These are phyloP conservation scores for Ophiostoma pallidulum DNA, from an alignment of 2,329 filamentous ascomycete species.

Conservation along the genomic window DNA sequence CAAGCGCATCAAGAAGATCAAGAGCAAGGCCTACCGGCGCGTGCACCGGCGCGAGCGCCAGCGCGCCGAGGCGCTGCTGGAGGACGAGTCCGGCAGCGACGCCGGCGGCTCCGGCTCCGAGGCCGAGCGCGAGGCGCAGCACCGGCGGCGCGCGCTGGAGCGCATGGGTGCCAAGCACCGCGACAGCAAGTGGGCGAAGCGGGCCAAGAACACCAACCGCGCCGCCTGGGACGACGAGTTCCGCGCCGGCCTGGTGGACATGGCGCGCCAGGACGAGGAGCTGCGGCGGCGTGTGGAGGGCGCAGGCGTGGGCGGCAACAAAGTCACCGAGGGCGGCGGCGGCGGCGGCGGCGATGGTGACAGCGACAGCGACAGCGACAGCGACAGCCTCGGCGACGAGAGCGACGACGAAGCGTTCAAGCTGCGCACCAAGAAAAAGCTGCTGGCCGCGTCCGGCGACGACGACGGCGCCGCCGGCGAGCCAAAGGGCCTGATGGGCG, in stretches of 20 bases:
- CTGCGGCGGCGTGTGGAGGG: constrained; percentile 71
- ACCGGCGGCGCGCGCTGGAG: constrained; percentile 71
- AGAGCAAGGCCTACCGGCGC: constrained; percentile 88
- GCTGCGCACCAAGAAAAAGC: constrained; percentile 38
- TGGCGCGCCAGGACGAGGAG: constrained; percentile 75
- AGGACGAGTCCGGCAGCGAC: constrained; percentile 51
- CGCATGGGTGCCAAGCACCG: constrained; percentile 77
- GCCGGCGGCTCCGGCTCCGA: constrained; percentile 60
- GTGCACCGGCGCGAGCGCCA: constrained; percentile 71
- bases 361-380: constrained; percentile 37
- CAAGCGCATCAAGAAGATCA: constrained; percentile 97
- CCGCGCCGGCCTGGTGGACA: constrained; percentile 65
- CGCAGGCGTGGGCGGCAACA: constrained; percentile 30
- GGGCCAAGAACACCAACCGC: constrained; percentile 66
- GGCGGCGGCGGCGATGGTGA: constrained; percentile 45
- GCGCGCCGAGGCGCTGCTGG: constrained; percentile 42
- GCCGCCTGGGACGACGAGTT: constrained; percentile 86
- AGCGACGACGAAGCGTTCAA: constrained; percentile 45
- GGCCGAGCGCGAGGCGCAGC: constrained; percentile 53
- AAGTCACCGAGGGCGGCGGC: constrained; percentile 17
- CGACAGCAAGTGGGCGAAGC: constrained; percentile 89
- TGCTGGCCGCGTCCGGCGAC: constrained; percentile 33
- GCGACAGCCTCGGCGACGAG: constrained; percentile 46
- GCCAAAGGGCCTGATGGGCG: constrained; percentile 58
- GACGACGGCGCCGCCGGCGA: constrained; percentile 40